Base-by-base conservation (phyloP, 306 rosid species). In the Cicer arietinum region DNA sequence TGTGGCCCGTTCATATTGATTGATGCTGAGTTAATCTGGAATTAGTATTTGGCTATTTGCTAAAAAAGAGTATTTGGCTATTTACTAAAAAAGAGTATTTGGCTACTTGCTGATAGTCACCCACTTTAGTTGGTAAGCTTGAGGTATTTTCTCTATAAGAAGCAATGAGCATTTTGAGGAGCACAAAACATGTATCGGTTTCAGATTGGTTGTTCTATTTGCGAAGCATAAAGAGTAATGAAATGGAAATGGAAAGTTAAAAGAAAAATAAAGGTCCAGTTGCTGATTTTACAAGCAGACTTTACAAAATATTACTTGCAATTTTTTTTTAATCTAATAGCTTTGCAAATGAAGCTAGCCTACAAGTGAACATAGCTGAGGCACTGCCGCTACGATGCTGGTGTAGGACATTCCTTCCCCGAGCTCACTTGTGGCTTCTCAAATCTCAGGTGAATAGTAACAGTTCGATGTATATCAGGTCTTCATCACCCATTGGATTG, bases 211-310 rank as follows among this genome's bases (percentile, higher is more conserved):
- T 68, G 18, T 35, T 44, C 67, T 76, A 30, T 67, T 39, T 47
- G 56, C 6, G n/a, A 63, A 52, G 73, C 51, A 59, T 25, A 75
- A 47, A n/a, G 8, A 67, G 13, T 7, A 45, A 67, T 43, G 12
- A 59, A 37, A 46, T 68, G 47, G 12, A 59, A 37, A 46, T 68
- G 47, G 50, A 74, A 74, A 74, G 66, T 10, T 48, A 18, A 60
- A 22, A 44, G 67, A 58, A 73, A 56, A 8, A 30, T 73, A 45
- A 51, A 41, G 7, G 47, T 63, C 9, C 69, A 16, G 9, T 14
- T 53, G 12, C 12, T 57, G 63, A 22, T 25, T 59, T 30, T 35
- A 57, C 39, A 57, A 20, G 40, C 40, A 20, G 37, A n/a, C 10
- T 57, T 57, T 20, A 57, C 41, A 22, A 22, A 57, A 57, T 30